phyloP scores from a whole-genome alignment of 208 protist genomes.

The Wallacemonas collosoma region DNA sequence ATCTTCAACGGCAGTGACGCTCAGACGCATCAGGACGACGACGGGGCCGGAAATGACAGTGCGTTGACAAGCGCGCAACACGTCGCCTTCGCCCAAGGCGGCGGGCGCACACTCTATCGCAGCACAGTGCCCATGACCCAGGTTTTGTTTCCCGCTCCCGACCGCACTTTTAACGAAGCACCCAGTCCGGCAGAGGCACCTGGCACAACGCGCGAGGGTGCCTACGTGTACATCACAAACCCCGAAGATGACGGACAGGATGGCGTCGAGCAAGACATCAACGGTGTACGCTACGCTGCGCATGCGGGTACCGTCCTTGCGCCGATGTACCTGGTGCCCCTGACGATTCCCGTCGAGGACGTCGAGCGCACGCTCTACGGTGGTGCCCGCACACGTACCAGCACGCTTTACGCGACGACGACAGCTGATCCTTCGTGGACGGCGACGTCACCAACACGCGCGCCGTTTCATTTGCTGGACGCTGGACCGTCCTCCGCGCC shows the following conservation, averaged over 20 bases:
- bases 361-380: conserved; percentile 1
- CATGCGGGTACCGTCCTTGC: conserved; percentile 7
- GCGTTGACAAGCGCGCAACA: no score
- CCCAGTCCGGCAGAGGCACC: background rate
- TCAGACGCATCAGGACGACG: background rate
- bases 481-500: background rate
- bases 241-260: background rate
- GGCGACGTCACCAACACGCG: conserved; percentile 22
- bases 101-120: conserved; percentile 2
- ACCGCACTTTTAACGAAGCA: background rate
- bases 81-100: background rate
- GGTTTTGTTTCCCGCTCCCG: conserved; percentile 46
- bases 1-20: background rate
- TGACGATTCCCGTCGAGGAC: conserved; percentile 35
- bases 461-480: conserved; percentile 6
- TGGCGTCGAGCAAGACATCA: background rate
- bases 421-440: background rate
- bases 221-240: conserved; percentile 12
- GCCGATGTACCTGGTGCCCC: conserved; percentile 46
- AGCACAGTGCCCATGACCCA: conserved; percentile 42
- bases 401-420: conserved; percentile 26
- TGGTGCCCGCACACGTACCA: background rate
- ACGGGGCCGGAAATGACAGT: background rate
- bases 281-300: no score
- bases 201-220: background rate